Evolutionary conservation across 139 green algal genomes (phyloP).

Genomic region (Nannochloris sp.): DNA sequence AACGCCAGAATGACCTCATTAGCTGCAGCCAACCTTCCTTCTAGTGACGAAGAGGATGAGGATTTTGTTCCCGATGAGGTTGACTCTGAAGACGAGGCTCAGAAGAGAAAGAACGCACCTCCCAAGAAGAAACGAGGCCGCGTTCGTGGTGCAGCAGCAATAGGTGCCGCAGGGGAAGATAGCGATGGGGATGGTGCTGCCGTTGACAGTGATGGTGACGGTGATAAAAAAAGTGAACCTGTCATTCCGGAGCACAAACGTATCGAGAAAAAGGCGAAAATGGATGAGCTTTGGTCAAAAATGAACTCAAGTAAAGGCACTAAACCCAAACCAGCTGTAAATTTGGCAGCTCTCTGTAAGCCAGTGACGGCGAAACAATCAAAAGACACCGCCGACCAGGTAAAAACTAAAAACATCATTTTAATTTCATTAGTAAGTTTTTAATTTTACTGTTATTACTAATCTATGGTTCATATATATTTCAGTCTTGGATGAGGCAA

Average conservation of each 20-base stretch:
- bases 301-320: constrained; percentile 13
- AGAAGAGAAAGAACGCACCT: constrained; percentile 16
- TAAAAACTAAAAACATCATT: not conserved
- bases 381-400: not conserved
- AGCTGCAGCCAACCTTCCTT: constrained; percentile 37
- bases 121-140: not conserved
- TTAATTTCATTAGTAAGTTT: not conserved
- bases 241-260: constrained; percentile 6
- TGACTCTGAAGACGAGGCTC: constrained; percentile 10
- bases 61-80: constrained; percentile 55
- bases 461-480: not conserved
- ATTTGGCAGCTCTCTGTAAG: constrained; percentile 9
- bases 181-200: constrained; percentile 9
- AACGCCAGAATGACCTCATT: constrained; percentile 13
- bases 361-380: constrained; percentile 1
- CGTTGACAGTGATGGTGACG: not conserved
- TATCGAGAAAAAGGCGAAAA: constrained; percentile 31
- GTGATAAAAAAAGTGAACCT: not conserved
- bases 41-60: constrained; percentile 59
- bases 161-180: constrained; percentile 2
- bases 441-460: not conserved
- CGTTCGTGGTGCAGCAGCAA: constrained; percentile 32
- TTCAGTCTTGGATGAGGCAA: constrained; percentile 38
- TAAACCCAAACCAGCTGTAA: not conserved
- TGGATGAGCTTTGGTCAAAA: constrained; percentile 33